phyloP scores from a whole-genome alignment of 2,329 filamentous ascomycete species.

The Cladosporium sphaerospermum region DNA sequence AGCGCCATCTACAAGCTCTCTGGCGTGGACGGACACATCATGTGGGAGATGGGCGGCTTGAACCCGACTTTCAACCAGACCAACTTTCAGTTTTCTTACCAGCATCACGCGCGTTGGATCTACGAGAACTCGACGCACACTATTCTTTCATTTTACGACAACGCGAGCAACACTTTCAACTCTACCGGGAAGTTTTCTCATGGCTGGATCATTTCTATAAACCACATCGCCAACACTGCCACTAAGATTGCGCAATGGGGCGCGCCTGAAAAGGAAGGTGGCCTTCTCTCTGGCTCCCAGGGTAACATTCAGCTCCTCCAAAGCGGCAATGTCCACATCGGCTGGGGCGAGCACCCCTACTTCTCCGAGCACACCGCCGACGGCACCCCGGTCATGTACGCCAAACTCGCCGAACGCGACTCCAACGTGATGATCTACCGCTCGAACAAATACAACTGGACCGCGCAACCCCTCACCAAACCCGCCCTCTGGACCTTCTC shows the following conservation, averaged over 20 bases:
- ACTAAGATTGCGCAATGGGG: slow-evolving; percentile 42
- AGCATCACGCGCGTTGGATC: slow-evolving; percentile 48
- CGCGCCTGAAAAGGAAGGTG: slow-evolving; percentile 40
- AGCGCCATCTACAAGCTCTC: slow-evolving; percentile 45
- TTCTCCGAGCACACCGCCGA: slow-evolving; percentile 41
- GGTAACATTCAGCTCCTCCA: slow-evolving; percentile 50
- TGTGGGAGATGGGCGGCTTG: slow-evolving; percentile 47
- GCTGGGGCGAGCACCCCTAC: slow-evolving; percentile 47
- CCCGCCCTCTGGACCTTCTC: slow-evolving; percentile 34
- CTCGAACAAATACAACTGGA: slow-evolving; percentile 50
- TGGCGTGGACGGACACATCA: slow-evolving; percentile 40
- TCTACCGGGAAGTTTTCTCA: slow-evolving; percentile 33
- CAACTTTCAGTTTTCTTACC: slow-evolving; percentile 45
- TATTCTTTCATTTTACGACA: slow-evolving; percentile 50
- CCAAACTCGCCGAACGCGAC: slow-evolving; percentile 38
- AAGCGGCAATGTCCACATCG: slow-evolving; percentile 49
- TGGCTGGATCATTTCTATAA: slow-evolving; percentile 43
- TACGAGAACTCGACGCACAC: slow-evolving; percentile 42
- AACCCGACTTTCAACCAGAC: slow-evolving; percentile 42
- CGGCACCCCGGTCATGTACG: slow-evolving; percentile 50
- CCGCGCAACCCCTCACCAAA: slow-evolving; percentile 40
- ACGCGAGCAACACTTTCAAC: slow-evolving; percentile 46
- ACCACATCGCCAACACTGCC: slow-evolving; percentile 40
- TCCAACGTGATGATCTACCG: slow-evolving; percentile 48
- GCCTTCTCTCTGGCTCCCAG: slow-evolving; percentile 46